Percentiles rank a stretch among this genome's conserved stretches.
These are phyloP conservation scores for Brassica hybrid DNA, from an alignment of 441 rosid species.

Conservation along the genomic window DNA sequence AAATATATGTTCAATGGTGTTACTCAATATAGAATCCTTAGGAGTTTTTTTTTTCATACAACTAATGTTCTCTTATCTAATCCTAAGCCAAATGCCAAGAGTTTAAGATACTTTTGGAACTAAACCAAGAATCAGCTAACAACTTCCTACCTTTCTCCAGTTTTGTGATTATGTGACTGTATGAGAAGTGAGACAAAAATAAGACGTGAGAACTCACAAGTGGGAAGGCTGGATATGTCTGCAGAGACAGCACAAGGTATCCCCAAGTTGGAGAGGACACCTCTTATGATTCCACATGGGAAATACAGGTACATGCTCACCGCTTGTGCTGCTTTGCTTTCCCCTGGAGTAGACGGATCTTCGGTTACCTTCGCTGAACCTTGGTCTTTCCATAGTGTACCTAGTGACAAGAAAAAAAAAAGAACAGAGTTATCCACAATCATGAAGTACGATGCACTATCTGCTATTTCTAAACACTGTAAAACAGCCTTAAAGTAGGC, in stretches of 20 bases:
- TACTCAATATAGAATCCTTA: too few relatives aligned
- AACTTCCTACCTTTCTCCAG: background rate
- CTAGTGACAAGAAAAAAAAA: conserved; percentile 45
- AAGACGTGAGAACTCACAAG: conserved; percentile 1
- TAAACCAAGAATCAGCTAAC: background rate
- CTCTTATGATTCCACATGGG: conserved; percentile 97
- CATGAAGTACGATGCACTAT: background rate
- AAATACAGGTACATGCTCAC: conserved; percentile 89
- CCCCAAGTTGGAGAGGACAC: conserved; percentile 97
- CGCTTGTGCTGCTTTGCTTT: conserved; percentile 71
- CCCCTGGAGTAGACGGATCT: conserved; percentile 60
- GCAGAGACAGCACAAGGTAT: conserved; percentile 97
- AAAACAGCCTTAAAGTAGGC: background rate
- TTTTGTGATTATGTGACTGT: background rate
- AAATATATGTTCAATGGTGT: too few relatives aligned
- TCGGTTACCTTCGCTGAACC: conserved; percentile 69
- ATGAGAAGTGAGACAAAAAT: background rate
- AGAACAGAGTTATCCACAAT: conserved; percentile 7
- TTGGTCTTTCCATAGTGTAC: conserved; percentile 94
- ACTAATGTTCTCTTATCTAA: too few relatives aligned
- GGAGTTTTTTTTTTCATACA: too few relatives aligned
- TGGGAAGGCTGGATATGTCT: conserved; percentile 88
- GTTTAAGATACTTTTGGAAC: background rate
- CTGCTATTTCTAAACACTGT: background rate
- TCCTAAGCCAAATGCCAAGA: background rate